These are phyloP conservation scores for Fusarium buxicola DNA, from an alignment of 2,329 filamentous ascomycete genomes.

Conservation along the genomic window DNA sequence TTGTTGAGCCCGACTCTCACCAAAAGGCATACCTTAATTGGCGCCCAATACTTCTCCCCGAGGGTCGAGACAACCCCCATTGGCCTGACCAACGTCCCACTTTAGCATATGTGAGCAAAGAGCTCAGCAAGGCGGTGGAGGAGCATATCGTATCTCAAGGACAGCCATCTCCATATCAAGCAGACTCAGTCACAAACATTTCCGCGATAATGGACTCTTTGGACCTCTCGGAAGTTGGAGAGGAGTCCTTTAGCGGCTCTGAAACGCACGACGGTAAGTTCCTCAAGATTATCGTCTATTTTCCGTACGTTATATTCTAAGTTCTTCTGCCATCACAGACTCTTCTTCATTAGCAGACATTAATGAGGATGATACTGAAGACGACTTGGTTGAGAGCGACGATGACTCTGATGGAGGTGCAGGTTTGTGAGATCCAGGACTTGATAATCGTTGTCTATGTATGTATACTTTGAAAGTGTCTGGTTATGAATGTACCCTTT, in stretches of 20 bases:
- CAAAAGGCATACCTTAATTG: slow-evolving; percentile 57
- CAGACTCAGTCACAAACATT: slow-evolving; percentile 34
- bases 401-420: slow-evolving; percentile 29
- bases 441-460: background rate
- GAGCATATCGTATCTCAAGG: slow-evolving; percentile 10
- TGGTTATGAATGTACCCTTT: no score
- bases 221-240: slow-evolving; percentile 11
- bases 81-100: slow-evolving; percentile 24
- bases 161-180: slow-evolving; percentile 9
- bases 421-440: background rate
- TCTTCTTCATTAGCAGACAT: slow-evolving; percentile 19
- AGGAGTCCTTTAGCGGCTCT: background rate
- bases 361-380: background rate
- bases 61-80: slow-evolving; percentile 11
- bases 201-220: slow-evolving; percentile 4
- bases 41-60: slow-evolving; percentile 44
- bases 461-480: no score
- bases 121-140: slow-evolving; percentile 15
- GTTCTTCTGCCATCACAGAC: slow-evolving; percentile 1
- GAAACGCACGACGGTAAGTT: slow-evolving; percentile 10
- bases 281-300: background rate
- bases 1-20: slow-evolving; percentile 51
- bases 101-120: slow-evolving; percentile 18
- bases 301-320: background rate
- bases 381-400: background rate